Base-by-base conservation (phyloP, 345 rosid species). In the Cochlearia excelsa region DNA sequence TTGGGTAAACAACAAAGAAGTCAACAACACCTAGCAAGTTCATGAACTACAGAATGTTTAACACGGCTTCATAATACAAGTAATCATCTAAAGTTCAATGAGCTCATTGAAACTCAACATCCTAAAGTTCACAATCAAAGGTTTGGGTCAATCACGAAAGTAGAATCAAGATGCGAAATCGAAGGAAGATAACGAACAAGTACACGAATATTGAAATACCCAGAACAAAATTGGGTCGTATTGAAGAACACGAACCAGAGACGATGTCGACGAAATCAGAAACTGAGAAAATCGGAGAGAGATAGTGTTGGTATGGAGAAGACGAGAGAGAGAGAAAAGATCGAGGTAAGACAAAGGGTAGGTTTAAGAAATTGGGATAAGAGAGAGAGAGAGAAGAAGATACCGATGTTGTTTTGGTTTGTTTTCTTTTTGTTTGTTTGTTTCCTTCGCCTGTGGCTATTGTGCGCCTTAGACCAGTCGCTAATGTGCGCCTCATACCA, bases 301-400 rank as follows among this genome's bases (percentile, higher is more conserved):
- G 65, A 44, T 7, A 46, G 68, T 40, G 39, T 26, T 42, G 26
- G 27, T 10, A 44, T 6, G 37, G 28, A 33, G 57, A 34, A 54
- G 37, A n/a, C 45, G 54, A 59, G 54, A 37, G 34, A 30, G 59
- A 51, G 69, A 65, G 72, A 61, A 16, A 16, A 52, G 74, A 62
- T 69, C 73, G 67, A 69, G 63, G 67, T 61, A 48, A 61, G 73
- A 69, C 73, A 69, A 55, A 61, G 39, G n/a, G 49, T 68, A 61
- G 61, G 57, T 40, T 62, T 40, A 11, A 1, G 38, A 56, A 56
- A 38, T 67, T 37, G 46, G 26, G 66, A 45, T 68, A 68, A 54
- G 60, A 16, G 23, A 16, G 23, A 16, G 23, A 16, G 23, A 16
- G 23, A 16, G 47, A 68, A 39, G 55, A 68, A 39, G 72, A 59